A percentile compares a stretch with the other conserved stretches of the same genome.
Conservation (phyloP, 371 early-diverging fungal species). For the Apophysomyces elegans region DNA sequence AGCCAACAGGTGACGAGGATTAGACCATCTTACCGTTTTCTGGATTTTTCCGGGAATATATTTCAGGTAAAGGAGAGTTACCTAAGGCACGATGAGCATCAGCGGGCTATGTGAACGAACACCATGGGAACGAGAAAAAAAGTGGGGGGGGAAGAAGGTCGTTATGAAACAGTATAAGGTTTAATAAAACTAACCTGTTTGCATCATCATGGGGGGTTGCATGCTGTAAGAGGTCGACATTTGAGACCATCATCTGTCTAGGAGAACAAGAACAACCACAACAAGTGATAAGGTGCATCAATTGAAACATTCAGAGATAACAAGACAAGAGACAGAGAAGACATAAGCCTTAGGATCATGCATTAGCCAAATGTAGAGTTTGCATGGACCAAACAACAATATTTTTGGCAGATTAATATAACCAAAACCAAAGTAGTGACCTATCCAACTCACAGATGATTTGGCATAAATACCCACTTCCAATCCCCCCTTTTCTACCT, state of each 20-base stretch:
- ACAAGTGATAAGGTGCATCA: conserved; percentile 5
- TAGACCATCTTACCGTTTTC: background rate
- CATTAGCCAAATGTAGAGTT: conserved; percentile 2
- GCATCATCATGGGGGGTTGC: conserved; percentile 10
- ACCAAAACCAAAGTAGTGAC: background rate
- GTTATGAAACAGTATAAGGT: background rate
- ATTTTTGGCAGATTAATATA: background rate
- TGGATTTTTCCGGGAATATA: background rate
- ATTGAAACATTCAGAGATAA: background rate
- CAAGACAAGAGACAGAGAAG: background rate
- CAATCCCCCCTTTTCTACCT: background rate
- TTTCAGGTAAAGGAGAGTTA: background rate
- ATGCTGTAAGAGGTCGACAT: conserved; percentile 10
- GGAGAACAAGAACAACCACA: background rate
- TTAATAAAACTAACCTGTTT: background rate
- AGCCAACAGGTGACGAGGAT: background rate
- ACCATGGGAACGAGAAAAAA: background rate
- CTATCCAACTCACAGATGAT: background rate
- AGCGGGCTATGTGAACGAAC: background rate
- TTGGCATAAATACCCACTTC: conserved; percentile 2
- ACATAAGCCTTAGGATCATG: background rate
- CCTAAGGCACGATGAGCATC: background rate
- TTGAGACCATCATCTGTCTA: conserved; percentile 9
- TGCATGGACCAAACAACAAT: conserved; percentile 8
- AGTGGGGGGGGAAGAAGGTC: background rate